Evolutionary conservation across 2,329 filamentous ascomycete genomes (phyloP), one percentile per base, ranked within the genome.

Genomic region (Chaetomiaceae sp.): DNA sequence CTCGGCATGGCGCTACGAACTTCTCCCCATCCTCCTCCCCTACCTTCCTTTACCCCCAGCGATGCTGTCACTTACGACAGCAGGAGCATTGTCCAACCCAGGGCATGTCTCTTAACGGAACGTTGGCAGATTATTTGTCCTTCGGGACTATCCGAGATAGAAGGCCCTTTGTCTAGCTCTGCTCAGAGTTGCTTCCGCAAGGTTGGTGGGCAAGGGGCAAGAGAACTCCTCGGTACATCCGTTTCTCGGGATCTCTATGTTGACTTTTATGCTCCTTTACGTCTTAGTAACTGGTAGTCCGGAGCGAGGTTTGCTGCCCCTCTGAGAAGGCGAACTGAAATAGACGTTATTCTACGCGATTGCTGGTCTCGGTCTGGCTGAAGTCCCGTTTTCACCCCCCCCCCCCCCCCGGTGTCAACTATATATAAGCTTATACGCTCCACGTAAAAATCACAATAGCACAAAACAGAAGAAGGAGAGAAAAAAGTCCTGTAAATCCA

Each of bases 101-200:
- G 81, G 80, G 81, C 78, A 73, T 76, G 79, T 77, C 74, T 77
- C 84, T 85, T 86, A 89, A 89, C 86, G 86, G 86, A 89, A 82
- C 86, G 84, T 86, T 88, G 86, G 86, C 68, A 90, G 76, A 87
- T 73, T 61, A 74, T 48, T 32, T 57, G 56, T 61, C 61, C 55
- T 59, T 58, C 54, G 23, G 59, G 61, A 62, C 55, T 58, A 42
- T 58, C 65, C 67, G 66, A 63, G 59, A 62, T 56, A 71, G 71
- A 72, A 73, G 70, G 69, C 70, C 64, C 54, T 61, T 65, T 68
- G 65, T 56, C 59, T 59, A 66, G 58, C 62, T 60, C 61, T 58
- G 33, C 14, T 46, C 38, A 51, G 59, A 57, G 61, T 64, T 60
- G 53, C 66, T 64, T 62, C 66, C 64, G 63, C 59, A 60, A 61